Evolutionary conservation across 148 eudicot genomes (phyloP).

Genomic region (Agrostemma githago): DNA sequence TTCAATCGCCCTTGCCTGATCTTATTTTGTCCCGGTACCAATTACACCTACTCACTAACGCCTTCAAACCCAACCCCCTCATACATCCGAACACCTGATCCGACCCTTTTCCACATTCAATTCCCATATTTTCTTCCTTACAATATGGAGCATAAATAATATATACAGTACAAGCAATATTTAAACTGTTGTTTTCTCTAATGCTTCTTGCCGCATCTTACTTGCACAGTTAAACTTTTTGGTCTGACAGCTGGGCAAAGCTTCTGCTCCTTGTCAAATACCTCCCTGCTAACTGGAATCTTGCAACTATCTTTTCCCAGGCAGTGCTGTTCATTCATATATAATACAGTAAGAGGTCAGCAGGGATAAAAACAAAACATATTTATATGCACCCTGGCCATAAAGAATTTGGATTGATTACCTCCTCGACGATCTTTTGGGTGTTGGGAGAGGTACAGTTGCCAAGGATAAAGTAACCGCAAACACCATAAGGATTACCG

Average conservation of each 20-base stretch:
- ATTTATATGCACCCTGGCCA: background rate
- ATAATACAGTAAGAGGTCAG: background rate
- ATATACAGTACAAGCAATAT: background rate
- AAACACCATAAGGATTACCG: conserved; percentile 57
- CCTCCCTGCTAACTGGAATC: conserved; percentile 45
- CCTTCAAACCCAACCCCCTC: conserved; percentile 21
- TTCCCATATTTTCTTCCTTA: background rate
- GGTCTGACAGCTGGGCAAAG: conserved; percentile 36
- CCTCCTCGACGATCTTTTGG: conserved; percentile 48
- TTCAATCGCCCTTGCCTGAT: background rate
- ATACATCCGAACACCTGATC: background rate
- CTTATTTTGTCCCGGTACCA: background rate
- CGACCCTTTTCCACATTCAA: background rate
- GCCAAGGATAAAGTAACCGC: conserved; percentile 51
- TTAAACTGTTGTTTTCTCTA: background rate
- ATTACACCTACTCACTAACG: background rate
- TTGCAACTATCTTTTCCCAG: conserved; percentile 49
- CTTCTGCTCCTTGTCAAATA: conserved; percentile 33
- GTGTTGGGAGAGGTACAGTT: conserved; percentile 37
- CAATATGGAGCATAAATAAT: background rate
- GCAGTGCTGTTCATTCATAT: conserved; percentile 35
- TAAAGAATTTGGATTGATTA: background rate
- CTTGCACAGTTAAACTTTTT: conserved; percentile 62
- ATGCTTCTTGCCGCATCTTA: conserved; percentile 36
- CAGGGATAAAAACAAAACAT: background rate